Conservation (phyloP, 768 basidiomycete genomes). For the Tricholoma terreum region DNA sequence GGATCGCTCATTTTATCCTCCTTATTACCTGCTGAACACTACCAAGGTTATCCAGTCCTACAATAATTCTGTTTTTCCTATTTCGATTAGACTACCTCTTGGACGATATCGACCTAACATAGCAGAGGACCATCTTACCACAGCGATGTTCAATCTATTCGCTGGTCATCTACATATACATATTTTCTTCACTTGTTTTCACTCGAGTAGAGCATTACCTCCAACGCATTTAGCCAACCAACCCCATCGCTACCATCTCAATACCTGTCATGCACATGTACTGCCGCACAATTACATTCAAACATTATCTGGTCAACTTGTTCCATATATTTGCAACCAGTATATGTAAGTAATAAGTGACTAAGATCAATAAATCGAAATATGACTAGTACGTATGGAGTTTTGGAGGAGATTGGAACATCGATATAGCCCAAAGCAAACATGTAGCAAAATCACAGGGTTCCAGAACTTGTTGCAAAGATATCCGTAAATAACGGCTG, state of each 20-base stretch:
- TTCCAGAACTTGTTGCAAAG: not conserved
- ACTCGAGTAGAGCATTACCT: not conserved
- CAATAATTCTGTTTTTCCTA: not conserved
- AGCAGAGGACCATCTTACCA: not conserved
- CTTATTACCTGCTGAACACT: not conserved
- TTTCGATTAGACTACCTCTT: not conserved
- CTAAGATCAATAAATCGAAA: not conserved
- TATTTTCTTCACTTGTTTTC: not conserved
- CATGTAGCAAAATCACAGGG: not conserved
- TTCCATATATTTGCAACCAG: not conserved
- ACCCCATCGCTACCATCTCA: not conserved
- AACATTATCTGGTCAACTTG: not conserved
- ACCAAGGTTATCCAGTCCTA: not conserved
- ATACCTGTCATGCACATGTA: not conserved
- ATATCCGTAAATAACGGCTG: not conserved
- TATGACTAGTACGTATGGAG: not conserved
- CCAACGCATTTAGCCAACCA: not conserved
- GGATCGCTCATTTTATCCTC: not conserved
- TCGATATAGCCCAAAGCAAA: too few relatives aligned
- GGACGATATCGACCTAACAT: not conserved
- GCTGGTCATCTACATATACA: not conserved
- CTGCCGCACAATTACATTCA: not conserved
- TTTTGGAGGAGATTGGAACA: too few relatives aligned
- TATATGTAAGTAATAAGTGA: not conserved
- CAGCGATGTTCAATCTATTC: not conserved